phyloP scores from a whole-genome alignment of 495 filamentous ascomycete species.

The Collariella sp. region DNA sequence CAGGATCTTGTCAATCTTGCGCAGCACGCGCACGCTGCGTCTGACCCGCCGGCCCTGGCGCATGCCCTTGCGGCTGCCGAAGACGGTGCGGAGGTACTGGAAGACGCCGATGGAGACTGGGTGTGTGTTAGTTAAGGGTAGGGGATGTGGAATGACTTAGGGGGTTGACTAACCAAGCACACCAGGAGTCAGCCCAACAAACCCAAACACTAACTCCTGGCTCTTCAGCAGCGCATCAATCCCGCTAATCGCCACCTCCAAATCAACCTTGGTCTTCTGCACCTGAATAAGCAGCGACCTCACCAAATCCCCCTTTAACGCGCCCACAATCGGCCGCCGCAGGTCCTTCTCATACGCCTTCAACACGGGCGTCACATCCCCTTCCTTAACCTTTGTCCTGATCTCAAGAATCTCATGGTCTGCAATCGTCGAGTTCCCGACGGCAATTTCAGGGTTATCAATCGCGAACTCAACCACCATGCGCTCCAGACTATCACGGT shows the following conservation, averaged over 20 bases:
- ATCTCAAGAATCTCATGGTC: slow-evolving; percentile 60
- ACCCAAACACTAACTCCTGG: slow-evolving; percentile 95
- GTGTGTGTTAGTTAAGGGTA: slow-evolving; percentile 9
- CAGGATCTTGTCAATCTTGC: slow-evolving; percentile 80
- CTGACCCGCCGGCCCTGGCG: slow-evolving; percentile 50
- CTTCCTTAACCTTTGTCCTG: slow-evolving; percentile 69
- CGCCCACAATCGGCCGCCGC: slow-evolving; percentile 65
- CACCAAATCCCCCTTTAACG: slow-evolving; percentile 75
- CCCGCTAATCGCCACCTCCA: slow-evolving; percentile 89
- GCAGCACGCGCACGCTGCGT: slow-evolving; percentile 61
- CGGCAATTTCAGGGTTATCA: slow-evolving; percentile 55
- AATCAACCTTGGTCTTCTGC: slow-evolving; percentile 97
- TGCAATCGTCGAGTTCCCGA: slow-evolving; percentile 35
- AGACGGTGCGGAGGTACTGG: slow-evolving; percentile 58
- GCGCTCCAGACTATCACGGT: slow-evolving; percentile 82
- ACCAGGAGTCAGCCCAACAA: slow-evolving; percentile 86
- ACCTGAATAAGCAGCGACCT: slow-evolving; percentile 89
- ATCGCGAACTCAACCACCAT: slow-evolving; percentile 95
- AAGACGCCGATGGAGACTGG: slow-evolving; percentile 62
- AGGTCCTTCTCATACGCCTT: slow-evolving; percentile 85
- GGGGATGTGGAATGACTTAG: neutral
- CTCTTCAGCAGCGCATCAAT: slow-evolving; percentile 90
- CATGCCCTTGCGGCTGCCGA: slow-evolving; percentile 60
- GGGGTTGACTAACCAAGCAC: slow-evolving; percentile 42
- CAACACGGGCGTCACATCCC: slow-evolving; percentile 85